These are phyloP conservation scores for Plasmodium blacklocki DNA, from an alignment of 169 alveolate genomes.

Conservation along the genomic window DNA sequence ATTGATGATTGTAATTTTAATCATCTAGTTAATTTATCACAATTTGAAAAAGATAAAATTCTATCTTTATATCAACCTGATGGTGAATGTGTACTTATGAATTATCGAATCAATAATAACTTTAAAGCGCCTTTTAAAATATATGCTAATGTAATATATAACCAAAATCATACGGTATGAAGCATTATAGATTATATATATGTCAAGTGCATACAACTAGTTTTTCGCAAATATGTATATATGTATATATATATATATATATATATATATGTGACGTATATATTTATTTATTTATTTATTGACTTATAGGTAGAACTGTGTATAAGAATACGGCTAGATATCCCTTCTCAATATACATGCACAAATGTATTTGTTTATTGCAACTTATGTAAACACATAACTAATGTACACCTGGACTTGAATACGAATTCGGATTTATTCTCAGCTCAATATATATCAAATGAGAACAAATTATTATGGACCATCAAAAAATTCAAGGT, in stretches of 20 bases:
- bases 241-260: conserved; percentile 8
- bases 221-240: conserved; percentile 21
- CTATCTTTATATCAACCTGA: conserved; percentile 95
- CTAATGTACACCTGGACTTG: conserved; percentile 34
- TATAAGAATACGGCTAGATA: conserved; percentile 28
- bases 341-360: conserved; percentile 57
- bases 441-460: conserved; percentile 85
- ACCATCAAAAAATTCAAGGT: conserved; percentile 93
- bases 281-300: not conserved
- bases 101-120: conserved; percentile 91
- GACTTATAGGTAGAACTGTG: conserved; percentile 29
- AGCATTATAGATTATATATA: not conserved
- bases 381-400: conserved; percentile 57
- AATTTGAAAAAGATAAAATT: conserved; percentile 87
- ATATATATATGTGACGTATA: not conserved
- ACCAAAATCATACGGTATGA: conserved; percentile 66
- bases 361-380: conserved; percentile 60
- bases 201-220: not conserved
- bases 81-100: conserved; percentile 97
- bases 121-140: conserved; percentile 86
- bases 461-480: conserved; percentile 91
- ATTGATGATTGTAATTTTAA: conserved; percentile 93
- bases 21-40: conserved; percentile 91
- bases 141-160: conserved; percentile 62
- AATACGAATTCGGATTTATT: conserved; percentile 36